Conservation (phyloP, 2,329 filamentous ascomycete species). For the Colletotrichum viniferum region DNA sequence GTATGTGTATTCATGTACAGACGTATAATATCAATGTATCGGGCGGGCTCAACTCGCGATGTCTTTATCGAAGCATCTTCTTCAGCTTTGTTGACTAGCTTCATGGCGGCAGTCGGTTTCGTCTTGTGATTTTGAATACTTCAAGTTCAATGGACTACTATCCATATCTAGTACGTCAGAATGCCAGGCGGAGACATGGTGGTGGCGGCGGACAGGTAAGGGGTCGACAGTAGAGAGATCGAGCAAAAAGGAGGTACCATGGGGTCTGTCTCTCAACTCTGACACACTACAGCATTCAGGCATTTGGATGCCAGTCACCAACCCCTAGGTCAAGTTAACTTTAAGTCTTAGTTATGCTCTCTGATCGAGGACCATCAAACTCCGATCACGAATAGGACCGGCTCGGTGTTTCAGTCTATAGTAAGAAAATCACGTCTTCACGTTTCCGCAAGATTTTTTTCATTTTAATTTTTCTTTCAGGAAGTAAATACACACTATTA, state of each 20-base stretch:
- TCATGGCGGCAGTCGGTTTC: neutral
- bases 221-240: neutral
- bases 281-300: too few species aligned
- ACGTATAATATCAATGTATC: neutral
- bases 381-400: neutral
- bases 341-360: neutral
- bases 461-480: neutral
- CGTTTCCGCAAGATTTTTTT: neutral
- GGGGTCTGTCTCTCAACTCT: too few species aligned
- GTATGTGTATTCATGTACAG: neutral
- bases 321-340: too few species aligned
- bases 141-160: neutral
- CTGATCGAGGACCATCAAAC: neutral
- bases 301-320: too few species aligned
- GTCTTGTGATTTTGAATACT: neutral
- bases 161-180: neutral
- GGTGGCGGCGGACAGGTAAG: neutral
- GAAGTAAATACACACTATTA: neutral
- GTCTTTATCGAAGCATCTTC: neutral
- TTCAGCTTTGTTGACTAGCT: neutral
- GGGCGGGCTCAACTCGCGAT: neutral
- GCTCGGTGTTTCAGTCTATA: neutral
- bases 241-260: too few species aligned
- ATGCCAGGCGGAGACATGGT: too few species aligned
- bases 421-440: neutral